Evolutionary conservation across 768 basidiomycete species (phyloP).

Genomic region (Leccinum ochraceum): DNA sequence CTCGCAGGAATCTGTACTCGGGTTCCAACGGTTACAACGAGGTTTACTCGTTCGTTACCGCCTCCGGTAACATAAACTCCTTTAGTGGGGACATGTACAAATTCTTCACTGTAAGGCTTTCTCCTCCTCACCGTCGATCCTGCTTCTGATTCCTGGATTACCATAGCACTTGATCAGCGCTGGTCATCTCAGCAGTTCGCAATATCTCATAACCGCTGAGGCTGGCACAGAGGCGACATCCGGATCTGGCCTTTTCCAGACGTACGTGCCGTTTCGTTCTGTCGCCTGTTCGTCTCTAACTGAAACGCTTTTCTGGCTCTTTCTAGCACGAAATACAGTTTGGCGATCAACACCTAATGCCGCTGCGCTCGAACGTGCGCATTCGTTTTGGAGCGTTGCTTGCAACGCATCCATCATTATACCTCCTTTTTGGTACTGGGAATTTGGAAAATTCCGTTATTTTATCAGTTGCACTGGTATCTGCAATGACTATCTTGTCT

Average conservation of each 20-base stretch:
- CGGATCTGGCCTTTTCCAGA: constrained; percentile 54
- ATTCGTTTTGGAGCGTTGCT: background rate
- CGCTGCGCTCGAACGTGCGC: background rate
- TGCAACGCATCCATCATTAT: background rate
- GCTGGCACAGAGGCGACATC: constrained; percentile 64
- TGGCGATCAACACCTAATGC: constrained; percentile 42
- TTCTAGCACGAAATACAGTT: constrained; percentile 44
- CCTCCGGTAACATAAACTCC: constrained; percentile 38
- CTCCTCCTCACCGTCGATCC: background rate
- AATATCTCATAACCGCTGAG: constrained; percentile 60
- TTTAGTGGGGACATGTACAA: constrained; percentile 55
- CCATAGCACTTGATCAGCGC: constrained; percentile 55
- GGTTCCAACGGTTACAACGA: constrained; percentile 55
- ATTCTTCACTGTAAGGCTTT: constrained; percentile 48
- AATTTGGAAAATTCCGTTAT: background rate
- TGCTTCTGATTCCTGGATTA: background rate
- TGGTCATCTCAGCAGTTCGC: constrained; percentile 46
- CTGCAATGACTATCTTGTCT: background rate
- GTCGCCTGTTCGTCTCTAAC: background rate
- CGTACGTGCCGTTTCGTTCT: constrained; percentile 38
- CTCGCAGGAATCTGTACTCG: constrained; percentile 51
- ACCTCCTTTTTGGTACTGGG: background rate
- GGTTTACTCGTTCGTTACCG: constrained; percentile 52
- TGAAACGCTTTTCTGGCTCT: background rate
- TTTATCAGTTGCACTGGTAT: background rate